Base-by-base conservation (phyloP, 768 basidiomycete species). In the Austroboletus eburneus region DNA sequence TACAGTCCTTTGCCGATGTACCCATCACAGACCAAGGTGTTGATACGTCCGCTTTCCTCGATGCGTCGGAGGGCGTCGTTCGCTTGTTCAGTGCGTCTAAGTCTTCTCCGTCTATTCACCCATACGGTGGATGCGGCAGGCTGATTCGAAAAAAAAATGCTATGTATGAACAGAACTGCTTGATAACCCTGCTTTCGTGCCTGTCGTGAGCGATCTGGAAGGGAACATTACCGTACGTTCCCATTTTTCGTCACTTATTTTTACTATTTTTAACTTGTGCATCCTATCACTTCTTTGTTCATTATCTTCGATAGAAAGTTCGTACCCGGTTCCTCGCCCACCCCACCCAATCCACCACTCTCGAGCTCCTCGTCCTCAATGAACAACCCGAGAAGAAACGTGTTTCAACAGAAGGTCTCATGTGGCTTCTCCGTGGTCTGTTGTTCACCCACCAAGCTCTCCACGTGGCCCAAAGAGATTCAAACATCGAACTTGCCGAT, bases 351-450 rank as follows among this genome's bases (percentile, higher is more conserved):
- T 91, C 87, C 5, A 65, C 68, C 23, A 97, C 96, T 1, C 78
- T 99, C 22, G 90, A 99, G 69, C 69, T 75, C 39, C 80, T 99
- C 22, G 83, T 92, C 5, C 75, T 76, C 59, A 85, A 86, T 58
- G 96, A 98, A 69, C 84, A 88, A 66, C 69, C 69, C 20, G 87
- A 91, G 69, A 91, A 93, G 78, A 92, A 92, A 68, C 78, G 80
- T 14, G 77, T 79, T 1, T 91, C 95, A 3, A 96, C 94, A 0
- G 86, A 94, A 61, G 93, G 91, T 14, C 77, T 97, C 45, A 70
- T 97, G 69, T 99, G 96, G 96, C 78, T 99, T 40, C 76, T 93
- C 39, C 83, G 93, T 24, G 96, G 92, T 3, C 79, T 94, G 43
- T 79, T 81, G 23, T 99, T 99, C 73, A 99, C 95, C 27, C 81